phyloP scores from a whole-genome alignment of 306 rosid genomes.

The Cicer yamashitae region DNA sequence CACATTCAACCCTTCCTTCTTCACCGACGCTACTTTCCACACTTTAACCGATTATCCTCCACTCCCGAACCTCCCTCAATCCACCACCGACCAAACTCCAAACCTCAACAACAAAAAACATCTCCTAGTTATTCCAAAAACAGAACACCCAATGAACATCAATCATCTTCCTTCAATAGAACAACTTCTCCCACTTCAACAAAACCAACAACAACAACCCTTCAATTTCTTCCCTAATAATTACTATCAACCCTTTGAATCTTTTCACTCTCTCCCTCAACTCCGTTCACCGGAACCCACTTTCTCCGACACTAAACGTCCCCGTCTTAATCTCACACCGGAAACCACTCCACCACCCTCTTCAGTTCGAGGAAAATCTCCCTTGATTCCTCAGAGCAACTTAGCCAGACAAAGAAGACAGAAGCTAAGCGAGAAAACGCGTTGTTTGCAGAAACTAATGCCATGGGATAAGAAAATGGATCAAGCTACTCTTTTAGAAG shows the following conservation, averaged over 20 bases:
- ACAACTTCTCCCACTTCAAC: background rate
- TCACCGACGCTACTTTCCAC: background rate
- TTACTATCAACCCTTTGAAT: background rate
- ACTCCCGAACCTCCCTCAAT: background rate
- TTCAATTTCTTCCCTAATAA: conserved; percentile 41
- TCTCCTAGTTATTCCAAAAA: conserved; percentile 16
- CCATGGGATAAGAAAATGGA: conserved; percentile 95
- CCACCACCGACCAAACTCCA: background rate
- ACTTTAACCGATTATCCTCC: background rate
- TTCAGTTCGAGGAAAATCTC: background rate
- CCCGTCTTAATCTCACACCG: conserved; percentile 2
- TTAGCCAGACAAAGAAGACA: conserved; percentile 72
- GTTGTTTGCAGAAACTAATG: conserved; percentile 77
- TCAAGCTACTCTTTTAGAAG: conserved; percentile 68
- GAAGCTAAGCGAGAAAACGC: conserved; percentile 79
- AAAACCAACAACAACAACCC: conserved; percentile 15
- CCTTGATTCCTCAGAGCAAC: conserved; percentile 52
- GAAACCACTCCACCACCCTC: background rate
- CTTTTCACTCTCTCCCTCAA: conserved; percentile 58
- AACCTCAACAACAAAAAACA: background rate
- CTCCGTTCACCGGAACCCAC: conserved; percentile 50
- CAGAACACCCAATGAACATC: conserved; percentile 44
- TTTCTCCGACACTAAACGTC: conserved; percentile 43
- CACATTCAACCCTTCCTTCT: conserved; percentile 39
- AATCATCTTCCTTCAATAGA: background rate